These are phyloP conservation scores for Pseudoturritis turrita DNA, from an alignment of 345 rosid genomes.

Conservation along the genomic window DNA sequence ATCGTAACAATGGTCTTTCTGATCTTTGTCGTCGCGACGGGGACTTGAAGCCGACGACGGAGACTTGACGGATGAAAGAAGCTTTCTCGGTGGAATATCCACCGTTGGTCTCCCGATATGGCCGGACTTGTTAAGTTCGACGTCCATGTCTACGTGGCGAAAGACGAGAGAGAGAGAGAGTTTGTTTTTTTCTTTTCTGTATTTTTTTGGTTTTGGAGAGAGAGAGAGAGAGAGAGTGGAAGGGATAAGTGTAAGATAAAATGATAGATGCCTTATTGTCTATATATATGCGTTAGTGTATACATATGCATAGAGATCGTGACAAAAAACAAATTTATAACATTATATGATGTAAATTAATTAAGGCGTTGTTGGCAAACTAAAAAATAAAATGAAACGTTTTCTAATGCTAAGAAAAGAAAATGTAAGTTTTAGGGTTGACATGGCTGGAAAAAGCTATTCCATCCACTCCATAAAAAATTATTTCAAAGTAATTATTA, in stretches of 20 bases:
- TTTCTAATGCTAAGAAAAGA: not conserved
- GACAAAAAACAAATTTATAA: not conserved
- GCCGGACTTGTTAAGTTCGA: slow-evolving; percentile 46
- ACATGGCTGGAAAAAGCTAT: too few relatives aligned
- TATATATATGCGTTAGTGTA: slow-evolving; percentile 8
- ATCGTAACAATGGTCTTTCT: slow-evolving; percentile 17
- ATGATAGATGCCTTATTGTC: not conserved
- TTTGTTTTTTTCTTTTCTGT: not conserved
- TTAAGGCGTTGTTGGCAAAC: not conserved
- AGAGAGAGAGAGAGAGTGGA: not conserved
- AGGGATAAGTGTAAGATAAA: slow-evolving; percentile 12
- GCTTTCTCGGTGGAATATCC: slow-evolving; percentile 67
- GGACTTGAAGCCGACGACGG: slow-evolving; percentile 17
- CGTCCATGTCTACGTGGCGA: slow-evolving; percentile 36
- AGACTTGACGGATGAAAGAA: slow-evolving; percentile 28
- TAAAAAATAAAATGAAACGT: not conserved
- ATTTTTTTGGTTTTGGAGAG: not conserved
- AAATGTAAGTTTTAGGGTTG: too few relatives aligned
- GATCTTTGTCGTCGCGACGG: slow-evolving; percentile 11
- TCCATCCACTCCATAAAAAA: too few relatives aligned
- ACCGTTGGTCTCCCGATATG: slow-evolving; percentile 31
- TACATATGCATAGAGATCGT: not conserved
- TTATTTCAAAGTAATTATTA: too few relatives aligned
- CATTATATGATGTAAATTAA: not conserved
- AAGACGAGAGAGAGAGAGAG: not conserved